Conservation (phyloP, 805 yeast species). For the Pichia pseudocactophila region DNA sequence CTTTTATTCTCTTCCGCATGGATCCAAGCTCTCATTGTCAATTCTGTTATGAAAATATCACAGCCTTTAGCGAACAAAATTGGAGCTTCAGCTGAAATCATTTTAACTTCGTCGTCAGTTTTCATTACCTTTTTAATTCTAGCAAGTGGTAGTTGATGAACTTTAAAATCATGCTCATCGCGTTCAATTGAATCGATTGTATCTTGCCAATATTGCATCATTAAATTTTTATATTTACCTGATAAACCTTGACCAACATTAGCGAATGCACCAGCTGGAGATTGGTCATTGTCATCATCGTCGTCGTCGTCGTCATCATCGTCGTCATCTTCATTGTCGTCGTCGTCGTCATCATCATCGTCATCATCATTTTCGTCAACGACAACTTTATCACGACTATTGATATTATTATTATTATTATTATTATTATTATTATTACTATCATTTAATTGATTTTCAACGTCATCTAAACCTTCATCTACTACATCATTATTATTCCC, state of each 20-base stretch:
- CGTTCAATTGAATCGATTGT: constrained; percentile 84
- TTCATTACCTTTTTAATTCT: constrained; percentile 97
- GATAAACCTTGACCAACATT: constrained; percentile 90
- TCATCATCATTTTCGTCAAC: background rate
- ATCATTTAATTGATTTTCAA: background rate
- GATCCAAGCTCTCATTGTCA: constrained; percentile 98
- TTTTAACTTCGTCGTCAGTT: constrained; percentile 92
- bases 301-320: constrained; percentile 24
- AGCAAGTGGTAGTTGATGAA: constrained; percentile 91
- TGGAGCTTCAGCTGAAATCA: constrained; percentile 99
- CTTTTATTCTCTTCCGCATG: constrained; percentile 96
- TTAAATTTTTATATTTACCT: constrained; percentile 74
- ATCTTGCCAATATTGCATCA: constrained; percentile 98
- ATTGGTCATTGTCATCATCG: constrained; percentile 6
- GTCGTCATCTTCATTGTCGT: constrained; percentile 22
- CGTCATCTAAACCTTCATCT: background rate
- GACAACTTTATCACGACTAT: background rate
- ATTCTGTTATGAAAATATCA: constrained; percentile 91
- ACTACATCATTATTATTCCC: background rate
- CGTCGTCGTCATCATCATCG: constrained; percentile 12
- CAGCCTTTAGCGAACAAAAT: constrained; percentile 96
- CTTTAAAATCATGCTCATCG: constrained; percentile 84
- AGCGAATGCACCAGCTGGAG: constrained; percentile 31
- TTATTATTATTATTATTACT: background rate
- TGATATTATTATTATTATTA: background rate